Evolutionary conservation across 208 protist genomes (phyloP), one percentile per base, ranked within the genome.

Genomic region (Leishmania braziliensis): DNA sequence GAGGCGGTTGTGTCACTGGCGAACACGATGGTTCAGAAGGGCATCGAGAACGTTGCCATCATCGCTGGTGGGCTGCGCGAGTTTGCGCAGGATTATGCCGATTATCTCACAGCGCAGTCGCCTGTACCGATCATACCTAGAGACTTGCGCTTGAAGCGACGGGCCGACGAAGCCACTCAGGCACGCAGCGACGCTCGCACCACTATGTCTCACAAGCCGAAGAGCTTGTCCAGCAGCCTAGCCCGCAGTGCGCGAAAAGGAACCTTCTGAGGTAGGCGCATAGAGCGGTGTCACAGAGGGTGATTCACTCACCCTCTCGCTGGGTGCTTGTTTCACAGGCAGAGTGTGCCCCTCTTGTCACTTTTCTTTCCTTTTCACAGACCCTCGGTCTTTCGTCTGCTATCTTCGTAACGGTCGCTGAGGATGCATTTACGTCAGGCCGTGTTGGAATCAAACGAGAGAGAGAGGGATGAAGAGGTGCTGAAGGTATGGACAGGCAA

Each of bases 41-140:
- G 94, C 6, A 86, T 98, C 53, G 96, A 98, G 72, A 98, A 98
- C 75, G 76, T 97, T 20, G 90, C 77, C 63, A 88, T 97, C 53
- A 77, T 98, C 16, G 88, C 91, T 8, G 96, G 96, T 16, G 96
- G 96, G 1, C 71, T 97, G 75, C 81, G 88, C 4, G 94, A 98
- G 73, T 96, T 97, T 80, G 91, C 92, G 74, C 93, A 96, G 83
- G 91, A 98, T 77, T 94, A 92, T 72, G 79, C 54, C n/a, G 33
- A 54, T 9, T 85, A 86, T 18, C 80, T 98, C 36, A 88, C 88
- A 3, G 95, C 93, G 0, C 82, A 83, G 51, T 82, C 81, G 0
- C 92, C 93, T 9, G 90, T 95, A 23, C 86, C 91, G 8, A 95
- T 96, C 78, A 73, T 95, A 18, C 92, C 93, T 5, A 80, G 92